These are phyloP conservation scores for Metschnikowia picachoensis DNA, from an alignment of 805 yeast species.

Conservation along the genomic window DNA sequence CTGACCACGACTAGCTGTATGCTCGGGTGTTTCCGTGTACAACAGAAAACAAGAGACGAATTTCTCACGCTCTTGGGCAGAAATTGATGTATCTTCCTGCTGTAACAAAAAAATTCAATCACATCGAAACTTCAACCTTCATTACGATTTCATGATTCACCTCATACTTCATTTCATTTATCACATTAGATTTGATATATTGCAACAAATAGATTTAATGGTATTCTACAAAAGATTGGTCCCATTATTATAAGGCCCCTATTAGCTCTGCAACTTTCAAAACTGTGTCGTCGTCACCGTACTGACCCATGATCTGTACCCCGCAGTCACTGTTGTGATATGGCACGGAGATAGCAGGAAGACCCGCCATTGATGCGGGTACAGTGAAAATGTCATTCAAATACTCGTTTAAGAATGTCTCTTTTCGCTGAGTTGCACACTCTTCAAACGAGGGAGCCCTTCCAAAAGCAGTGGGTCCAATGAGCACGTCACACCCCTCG, in stretches of 20 bases:
- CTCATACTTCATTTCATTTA: constrained; percentile 16
- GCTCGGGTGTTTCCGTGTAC: constrained; percentile 93
- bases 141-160: constrained; percentile 17
- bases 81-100: constrained; percentile 3
- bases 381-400: constrained; percentile 82
- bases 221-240: no score
- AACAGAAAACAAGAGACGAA: constrained; percentile 95
- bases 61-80: constrained; percentile 78
- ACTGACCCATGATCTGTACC: constrained; percentile 81
- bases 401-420: constrained; percentile 57
- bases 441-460: constrained; percentile 52
- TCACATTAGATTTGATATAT: constrained; percentile 5
- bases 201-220: not conserved
- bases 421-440: constrained; percentile 25
- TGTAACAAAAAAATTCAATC: not conserved
- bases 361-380: constrained; percentile 88
- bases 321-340: constrained; percentile 42
- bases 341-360: constrained; percentile 84
- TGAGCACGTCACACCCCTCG: constrained; percentile 57
- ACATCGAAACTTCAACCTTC: constrained; percentile 15
- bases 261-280: constrained; percentile 34
- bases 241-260: not conserved
- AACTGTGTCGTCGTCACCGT: constrained; percentile 70
- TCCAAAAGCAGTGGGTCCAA: constrained; percentile 69
- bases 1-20: constrained; percentile 98